Percentiles rank a stretch among this genome's conserved stretches.
phyloP scores from a whole-genome alignment of 2,329 filamentous ascomycete species.

The Microcyclospora pomicola region DNA sequence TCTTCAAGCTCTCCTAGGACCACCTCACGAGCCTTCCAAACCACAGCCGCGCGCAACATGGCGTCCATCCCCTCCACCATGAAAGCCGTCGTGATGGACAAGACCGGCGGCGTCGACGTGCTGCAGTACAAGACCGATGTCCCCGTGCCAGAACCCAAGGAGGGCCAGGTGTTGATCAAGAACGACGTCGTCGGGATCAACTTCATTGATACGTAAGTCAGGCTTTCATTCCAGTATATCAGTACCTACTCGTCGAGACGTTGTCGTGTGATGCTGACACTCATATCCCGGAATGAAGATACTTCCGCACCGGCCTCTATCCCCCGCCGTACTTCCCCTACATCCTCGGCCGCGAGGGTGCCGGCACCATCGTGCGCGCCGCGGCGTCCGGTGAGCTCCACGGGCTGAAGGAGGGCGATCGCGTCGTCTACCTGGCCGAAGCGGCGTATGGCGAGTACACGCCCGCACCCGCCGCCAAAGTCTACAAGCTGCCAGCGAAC shows the following conservation, averaged over 20 bases:
- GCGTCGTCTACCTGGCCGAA: constrained; percentile 54
- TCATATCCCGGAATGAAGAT: constrained; percentile 30
- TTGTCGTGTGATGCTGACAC: neutral
- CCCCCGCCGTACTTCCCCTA: constrained; percentile 52
- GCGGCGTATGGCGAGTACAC: constrained; percentile 48
- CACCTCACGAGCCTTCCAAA: too few species aligned
- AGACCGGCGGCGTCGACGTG: constrained; percentile 59
- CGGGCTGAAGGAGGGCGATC: constrained; percentile 50
- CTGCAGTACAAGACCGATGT: constrained; percentile 57
- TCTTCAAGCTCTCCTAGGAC: neutral
- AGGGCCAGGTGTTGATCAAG: constrained; percentile 65
- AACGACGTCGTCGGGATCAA: constrained; percentile 74
- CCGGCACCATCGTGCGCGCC: constrained; percentile 53
- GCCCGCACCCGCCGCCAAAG: constrained; percentile 37
- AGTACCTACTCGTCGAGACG: neutral
- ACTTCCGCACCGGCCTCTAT: constrained; percentile 81
- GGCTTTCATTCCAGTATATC: neutral
- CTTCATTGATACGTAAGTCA: constrained; percentile 63
- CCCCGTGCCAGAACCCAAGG: constrained; percentile 52
- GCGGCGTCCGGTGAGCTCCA: constrained; percentile 36
- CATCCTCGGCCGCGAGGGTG: constrained; percentile 66
- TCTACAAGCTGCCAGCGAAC: constrained; percentile 49
- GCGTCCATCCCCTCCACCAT: constrained; percentile 50
- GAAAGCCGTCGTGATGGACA: constrained; percentile 59
- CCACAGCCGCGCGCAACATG: constrained; percentile 18